phyloP scores from a whole-genome alignment of 2,329 filamentous ascomycete genomes.

The Periglandula ipomoeae region DNA sequence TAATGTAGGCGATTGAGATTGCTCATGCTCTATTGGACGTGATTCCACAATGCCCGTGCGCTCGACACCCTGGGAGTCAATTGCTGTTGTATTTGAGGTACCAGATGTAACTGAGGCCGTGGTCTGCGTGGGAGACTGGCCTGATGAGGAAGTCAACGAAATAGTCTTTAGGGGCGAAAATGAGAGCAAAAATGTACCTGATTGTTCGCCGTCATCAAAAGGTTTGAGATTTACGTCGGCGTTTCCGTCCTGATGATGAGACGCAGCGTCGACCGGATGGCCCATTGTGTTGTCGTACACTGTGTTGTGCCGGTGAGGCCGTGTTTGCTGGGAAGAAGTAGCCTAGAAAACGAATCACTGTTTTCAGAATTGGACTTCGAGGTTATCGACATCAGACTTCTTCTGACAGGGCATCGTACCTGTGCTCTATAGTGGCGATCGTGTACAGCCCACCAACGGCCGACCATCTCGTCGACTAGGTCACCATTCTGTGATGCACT shows the following conservation, averaged over 20 bases:
- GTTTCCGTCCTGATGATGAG: too few species aligned
- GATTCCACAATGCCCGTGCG: background rate
- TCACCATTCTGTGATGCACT: conserved; percentile 42
- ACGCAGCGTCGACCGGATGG: background rate
- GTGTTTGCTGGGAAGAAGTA: too few species aligned
- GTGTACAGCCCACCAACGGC: conserved; percentile 90
- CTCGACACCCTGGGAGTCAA: background rate
- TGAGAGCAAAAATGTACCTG: background rate
- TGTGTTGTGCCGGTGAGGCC: background rate
- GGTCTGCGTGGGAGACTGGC: background rate
- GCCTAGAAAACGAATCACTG: background rate
- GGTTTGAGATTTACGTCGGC: too few species aligned
- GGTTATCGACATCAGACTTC: background rate
- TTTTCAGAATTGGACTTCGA: background rate
- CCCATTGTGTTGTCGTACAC: background rate
- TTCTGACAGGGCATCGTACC: conserved; percentile 27
- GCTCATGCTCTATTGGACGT: background rate
- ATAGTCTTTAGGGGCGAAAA: background rate
- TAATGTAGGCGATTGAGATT: background rate
- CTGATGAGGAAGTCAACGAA: background rate
- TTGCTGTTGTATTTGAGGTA: background rate
- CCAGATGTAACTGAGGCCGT: background rate
- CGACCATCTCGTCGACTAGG: conserved; percentile 75
- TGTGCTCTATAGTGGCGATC: conserved; percentile 67
- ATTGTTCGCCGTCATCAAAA: too few species aligned